Evolutionary conservation across 139 green algal genomes (phyloP).

Genomic region (Coelastrella sp.): DNA sequence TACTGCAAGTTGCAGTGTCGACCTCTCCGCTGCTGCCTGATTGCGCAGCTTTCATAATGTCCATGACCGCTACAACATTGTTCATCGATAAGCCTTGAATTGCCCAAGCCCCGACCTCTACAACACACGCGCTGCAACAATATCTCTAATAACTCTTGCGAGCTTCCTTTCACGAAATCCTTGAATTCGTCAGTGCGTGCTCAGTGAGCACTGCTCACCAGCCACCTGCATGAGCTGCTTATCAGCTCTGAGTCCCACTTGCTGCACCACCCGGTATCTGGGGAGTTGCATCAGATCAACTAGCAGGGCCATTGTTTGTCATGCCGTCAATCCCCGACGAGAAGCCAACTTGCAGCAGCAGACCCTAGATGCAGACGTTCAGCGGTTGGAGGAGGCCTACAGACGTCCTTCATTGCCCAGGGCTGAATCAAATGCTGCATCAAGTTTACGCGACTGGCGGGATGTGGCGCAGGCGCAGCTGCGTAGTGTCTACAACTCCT

Average conservation of each 20-base stretch:
- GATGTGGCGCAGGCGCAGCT: not conserved
- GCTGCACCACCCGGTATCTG: not conserved
- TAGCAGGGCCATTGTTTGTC: not conserved
- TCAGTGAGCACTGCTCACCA: no score
- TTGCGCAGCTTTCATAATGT: no score
- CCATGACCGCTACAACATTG: no score
- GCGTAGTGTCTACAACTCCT: not conserved
- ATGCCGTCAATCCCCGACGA: not conserved
- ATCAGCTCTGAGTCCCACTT: not conserved
- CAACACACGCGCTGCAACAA: not conserved
- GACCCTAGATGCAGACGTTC: not conserved
- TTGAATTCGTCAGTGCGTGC: no score
- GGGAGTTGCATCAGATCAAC: not conserved
- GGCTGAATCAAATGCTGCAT: not conserved
- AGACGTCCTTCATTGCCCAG: not conserved
- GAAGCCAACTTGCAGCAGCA: not conserved
- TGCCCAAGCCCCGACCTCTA: not conserved
- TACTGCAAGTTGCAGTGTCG: no score
- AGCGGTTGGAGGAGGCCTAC: conserved; percentile 7
- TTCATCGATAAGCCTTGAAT: no score
- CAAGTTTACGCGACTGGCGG: not conserved
- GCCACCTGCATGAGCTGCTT: not conserved
- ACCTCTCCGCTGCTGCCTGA: no score
- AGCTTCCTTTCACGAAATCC: no score
- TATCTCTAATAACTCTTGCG: not conserved